Evolutionary conservation across 495 filamentous ascomycete species (phyloP).

Genomic region (Aeminium ludgeri): DNA sequence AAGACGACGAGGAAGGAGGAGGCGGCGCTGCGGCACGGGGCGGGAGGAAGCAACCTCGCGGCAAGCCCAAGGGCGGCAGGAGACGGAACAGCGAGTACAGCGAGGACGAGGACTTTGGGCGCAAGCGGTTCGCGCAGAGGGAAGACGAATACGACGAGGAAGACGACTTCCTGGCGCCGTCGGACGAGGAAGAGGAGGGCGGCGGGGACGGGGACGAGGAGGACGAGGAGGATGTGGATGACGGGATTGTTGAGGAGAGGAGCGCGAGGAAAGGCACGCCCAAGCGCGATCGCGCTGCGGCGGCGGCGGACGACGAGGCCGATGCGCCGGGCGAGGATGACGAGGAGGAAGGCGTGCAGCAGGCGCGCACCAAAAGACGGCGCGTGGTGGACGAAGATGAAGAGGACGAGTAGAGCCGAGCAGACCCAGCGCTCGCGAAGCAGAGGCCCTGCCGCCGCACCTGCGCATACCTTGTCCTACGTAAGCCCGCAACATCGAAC

Average conservation of each 20-base stretch:
- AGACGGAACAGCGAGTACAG: conserved; percentile 23
- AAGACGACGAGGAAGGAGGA: conserved; percentile 51
- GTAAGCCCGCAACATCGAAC: no score
- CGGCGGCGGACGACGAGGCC: conserved; percentile 12
- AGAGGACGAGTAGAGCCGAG: conserved; percentile 24
- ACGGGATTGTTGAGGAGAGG: conserved; percentile 3
- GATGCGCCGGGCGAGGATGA: conserved; percentile 18
- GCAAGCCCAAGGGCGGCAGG: conserved; percentile 16
- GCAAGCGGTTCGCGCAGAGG: conserved; percentile 40
- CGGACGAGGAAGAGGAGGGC: conserved; percentile 40
- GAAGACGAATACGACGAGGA: conserved; percentile 62
- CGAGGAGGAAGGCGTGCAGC: conserved; percentile 16
- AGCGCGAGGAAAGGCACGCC: conserved; percentile 9
- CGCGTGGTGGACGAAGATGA: conserved; percentile 25
- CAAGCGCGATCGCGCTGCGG: conserved; percentile 8
- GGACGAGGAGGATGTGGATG: conserved; percentile 25
- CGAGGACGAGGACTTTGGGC: conserved; percentile 37
- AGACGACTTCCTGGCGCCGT: conserved; percentile 34
- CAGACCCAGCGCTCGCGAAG: no score
- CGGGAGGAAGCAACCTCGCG: conserved; percentile 1
- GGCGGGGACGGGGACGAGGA: conserved; percentile 42
- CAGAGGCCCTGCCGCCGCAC: no score
- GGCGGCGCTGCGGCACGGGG: conserved; percentile 29
- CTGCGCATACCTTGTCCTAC: no score
- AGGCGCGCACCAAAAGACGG: conserved; percentile 17